Conservation (phyloP, 441 rosid genomes). For the Eruca vesicaria region DNA sequence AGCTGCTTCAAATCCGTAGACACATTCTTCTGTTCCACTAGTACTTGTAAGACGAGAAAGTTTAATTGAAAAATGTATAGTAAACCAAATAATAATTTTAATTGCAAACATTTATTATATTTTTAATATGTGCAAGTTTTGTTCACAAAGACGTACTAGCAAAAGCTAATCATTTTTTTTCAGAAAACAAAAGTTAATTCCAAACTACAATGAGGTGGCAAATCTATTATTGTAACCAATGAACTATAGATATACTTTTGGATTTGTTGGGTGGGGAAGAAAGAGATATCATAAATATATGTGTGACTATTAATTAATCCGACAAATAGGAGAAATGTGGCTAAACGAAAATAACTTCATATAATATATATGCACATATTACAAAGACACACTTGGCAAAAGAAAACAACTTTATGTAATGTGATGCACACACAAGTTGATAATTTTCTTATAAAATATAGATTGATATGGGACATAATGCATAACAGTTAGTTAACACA, state of each 20-base stretch:
- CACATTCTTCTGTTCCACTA: too few species aligned
- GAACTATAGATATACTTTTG: background rate
- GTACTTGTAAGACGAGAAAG: too few species aligned
- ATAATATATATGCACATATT: slow-evolving; percentile 5
- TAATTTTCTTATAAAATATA: background rate
- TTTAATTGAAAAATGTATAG: too few species aligned
- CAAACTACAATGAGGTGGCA: background rate
- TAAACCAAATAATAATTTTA: too few species aligned
- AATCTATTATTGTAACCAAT: background rate
- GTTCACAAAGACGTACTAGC: background rate
- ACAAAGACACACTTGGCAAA: slow-evolving; percentile 33
- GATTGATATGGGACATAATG: slow-evolving; percentile 32
- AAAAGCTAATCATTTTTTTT: background rate
- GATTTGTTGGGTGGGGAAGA: slow-evolving; percentile 14
- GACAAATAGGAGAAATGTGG: slow-evolving; percentile 33
- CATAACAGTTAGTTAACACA: slow-evolving; percentile 34
- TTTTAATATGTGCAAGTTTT: too few species aligned
- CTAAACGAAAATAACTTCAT: slow-evolving; percentile 20
- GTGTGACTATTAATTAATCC: slow-evolving; percentile 27
- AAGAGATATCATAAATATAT: slow-evolving; percentile 27
- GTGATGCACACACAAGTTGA: slow-evolving; percentile 35
- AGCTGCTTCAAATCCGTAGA: too few species aligned
- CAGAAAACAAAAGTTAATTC: background rate
- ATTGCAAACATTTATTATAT: too few species aligned
- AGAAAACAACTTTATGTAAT: slow-evolving; percentile 30